These are phyloP conservation scores for Phytophthora pseudosyringae DNA, from an alignment of 352 stramenopile species.

Conservation along the genomic window DNA sequence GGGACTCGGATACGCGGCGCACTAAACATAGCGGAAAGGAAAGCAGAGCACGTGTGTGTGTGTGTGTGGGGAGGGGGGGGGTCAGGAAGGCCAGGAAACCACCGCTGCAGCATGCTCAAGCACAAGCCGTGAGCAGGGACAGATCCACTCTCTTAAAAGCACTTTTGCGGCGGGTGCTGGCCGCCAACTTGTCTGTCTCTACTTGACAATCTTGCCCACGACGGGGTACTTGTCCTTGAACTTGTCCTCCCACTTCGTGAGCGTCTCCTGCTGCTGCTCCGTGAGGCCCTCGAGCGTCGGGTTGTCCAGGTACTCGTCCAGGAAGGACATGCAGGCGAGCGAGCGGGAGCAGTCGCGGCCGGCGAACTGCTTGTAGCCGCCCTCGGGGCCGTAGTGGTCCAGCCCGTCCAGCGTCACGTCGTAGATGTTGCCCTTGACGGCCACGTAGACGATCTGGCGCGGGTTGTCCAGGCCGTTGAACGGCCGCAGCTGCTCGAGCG, in stretches of 20 bases:
- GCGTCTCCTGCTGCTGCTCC: conserved; percentile 92
- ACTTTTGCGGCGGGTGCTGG: conserved; percentile 14
- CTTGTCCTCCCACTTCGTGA: conserved; percentile 97
- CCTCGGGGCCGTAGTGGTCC: conserved; percentile 94
- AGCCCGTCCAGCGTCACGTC: conserved; percentile 96
- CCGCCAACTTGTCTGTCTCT: conserved; percentile 18
- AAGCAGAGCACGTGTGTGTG: background rate
- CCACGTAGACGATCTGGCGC: conserved; percentile 94
- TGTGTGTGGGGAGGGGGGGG: no score
- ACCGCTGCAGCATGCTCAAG: background rate
- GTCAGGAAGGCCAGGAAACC: conserved; percentile 3
- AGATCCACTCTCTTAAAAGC: conserved; percentile 19
- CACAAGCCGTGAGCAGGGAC: conserved; percentile 23
- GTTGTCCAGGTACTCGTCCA: conserved; percentile 94
- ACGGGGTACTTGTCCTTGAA: conserved; percentile 96
- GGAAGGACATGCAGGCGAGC: conserved; percentile 97
- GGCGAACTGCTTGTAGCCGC: conserved; percentile 96
- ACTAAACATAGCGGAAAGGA: conserved; percentile 34
- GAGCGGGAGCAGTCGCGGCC: conserved; percentile 95
- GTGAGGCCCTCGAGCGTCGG: conserved; percentile 91
- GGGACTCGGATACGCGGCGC: conserved; percentile 6
- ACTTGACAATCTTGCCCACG: conserved; percentile 83
- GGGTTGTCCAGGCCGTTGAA: conserved; percentile 87
- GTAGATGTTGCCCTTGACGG: conserved; percentile 95
- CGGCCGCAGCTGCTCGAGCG: conserved; percentile 83